Base-by-base conservation (phyloP, 805 yeast species). In the Tetrapisispora nanseiensis region DNA sequence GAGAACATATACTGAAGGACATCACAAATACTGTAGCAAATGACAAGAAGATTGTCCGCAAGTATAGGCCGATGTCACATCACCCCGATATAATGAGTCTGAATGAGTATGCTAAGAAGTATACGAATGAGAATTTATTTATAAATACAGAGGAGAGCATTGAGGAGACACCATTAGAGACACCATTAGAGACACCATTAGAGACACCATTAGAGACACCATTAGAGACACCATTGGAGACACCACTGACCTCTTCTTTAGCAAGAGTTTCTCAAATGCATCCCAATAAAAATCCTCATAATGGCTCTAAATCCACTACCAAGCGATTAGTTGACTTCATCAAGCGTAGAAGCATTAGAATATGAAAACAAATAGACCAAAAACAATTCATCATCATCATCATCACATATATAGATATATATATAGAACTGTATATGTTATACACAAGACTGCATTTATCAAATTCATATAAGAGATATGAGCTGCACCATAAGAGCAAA, bases 61-160 rank as follows among this genome's bases (percentile, higher is more conserved):
- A 75, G 54, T 89, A 86, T 45, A 74, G 95, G 57, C 95, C 95
- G 32, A 83, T 89, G 0, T 82, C 92, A 8, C 83, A 80, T 55
- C 89, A 84, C 56, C 92, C 94, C 2, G 42, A 34, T 4, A 27
- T 32, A 10, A 20, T n/a, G 8, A 35, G 2, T 3, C 7, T 35
- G 10, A 16, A 8, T 11, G 38, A 35, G n/a, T 35, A 24, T 13
- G 10, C 18, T 8, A 33, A 22, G 24, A 21, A 22, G 6, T 15
- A 23, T 13, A 18, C 13, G 5, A 12, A 16, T 6, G 34, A 32
- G 7, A 23, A 24, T 11, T n/a, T 11, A 12, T 21, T 15, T 21
- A 13, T 9, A 15, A 22, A 11, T 8, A 21, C 6, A 15, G 19
- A 22, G 4, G 27, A 33, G 4, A 22, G 15, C 15, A 33, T 33